Evolutionary conservation across 768 basidiomycete genomes (phyloP), one percentile per base, ranked within the genome.

Genomic region (Amanita pseudoporphyria): DNA sequence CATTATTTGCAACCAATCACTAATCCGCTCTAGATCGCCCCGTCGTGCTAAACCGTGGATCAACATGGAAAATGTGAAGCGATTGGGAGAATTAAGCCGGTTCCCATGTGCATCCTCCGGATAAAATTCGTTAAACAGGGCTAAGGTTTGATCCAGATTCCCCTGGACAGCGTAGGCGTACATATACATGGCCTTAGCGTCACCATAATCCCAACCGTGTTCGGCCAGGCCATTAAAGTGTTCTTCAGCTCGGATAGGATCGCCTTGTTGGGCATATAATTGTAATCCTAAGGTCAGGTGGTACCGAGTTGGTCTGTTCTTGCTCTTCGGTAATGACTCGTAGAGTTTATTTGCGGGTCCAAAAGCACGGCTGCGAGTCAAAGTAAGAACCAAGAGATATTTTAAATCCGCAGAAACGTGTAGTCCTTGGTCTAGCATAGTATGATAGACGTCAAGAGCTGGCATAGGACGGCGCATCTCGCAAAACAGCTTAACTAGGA

Each of bases 51-150:
- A 68, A 14, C 80, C 81, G 52, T 71, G 69, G 14, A 87, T 67
- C 56, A 85, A 65, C 35, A 72, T 66, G 13, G 74, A 71, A 58
- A 76, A 87, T 53, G 84, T 80, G 37, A 64, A 45, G 13, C 74
- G 56, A 26, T 62, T 64, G 22, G 82, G 82, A 3, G 60, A 58
- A 31, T 65, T 66, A 1, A 46, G 55, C 21, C 62, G 60, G 16
- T 56, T 38, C 10, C 69, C 68, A 19, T 61, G 51, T 0, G 56
- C 32, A n/a, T 58, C 57, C 1, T 51, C 49, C 2, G 78, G 76
- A 55, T 80, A 87, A 53, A 75, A 73, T 36, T 72, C 53, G 52
- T 77, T 58, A 62, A 88, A 90, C 24, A 78, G 59, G 37, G 66
- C 61, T 7, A 71, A 62, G 19, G 76, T 74, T 32, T 64, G 62